Percentiles rank a stretch among this genome's conserved stretches.
phyloP scores from a whole-genome alignment of 225 moss, liverwort and hornwort species.

The Asterella californica region DNA sequence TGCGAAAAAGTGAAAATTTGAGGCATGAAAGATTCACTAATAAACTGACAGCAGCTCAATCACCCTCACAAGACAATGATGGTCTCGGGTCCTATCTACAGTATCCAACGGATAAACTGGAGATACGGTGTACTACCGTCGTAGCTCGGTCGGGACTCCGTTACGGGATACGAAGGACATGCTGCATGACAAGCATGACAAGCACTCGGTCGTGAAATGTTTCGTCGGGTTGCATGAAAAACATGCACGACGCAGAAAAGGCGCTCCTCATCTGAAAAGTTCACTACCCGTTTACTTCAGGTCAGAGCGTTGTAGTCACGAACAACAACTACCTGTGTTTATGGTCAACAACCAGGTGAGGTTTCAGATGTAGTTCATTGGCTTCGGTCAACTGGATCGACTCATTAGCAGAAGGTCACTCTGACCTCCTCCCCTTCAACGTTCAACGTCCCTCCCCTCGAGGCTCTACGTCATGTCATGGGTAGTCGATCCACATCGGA shows the following conservation, averaged over 20 bases:
- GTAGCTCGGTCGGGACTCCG: no score
- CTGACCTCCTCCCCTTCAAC: background rate
- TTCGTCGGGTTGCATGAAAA: no score
- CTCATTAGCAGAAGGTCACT: background rate
- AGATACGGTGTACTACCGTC: no score
- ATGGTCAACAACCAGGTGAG: background rate
- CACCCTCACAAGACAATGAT: background rate
- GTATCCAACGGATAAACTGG: no score
- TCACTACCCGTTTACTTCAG: background rate
- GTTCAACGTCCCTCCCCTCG: no score
- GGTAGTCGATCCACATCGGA: no score
- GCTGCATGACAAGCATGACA: no score
- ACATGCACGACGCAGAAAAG: background rate
- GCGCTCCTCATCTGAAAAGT: background rate
- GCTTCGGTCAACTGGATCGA: background rate
- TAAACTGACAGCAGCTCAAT: background rate
- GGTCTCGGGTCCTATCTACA: no score
- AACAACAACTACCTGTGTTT: no score
- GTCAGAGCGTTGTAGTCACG: background rate
- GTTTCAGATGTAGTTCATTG: background rate
- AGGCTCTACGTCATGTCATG: no score
- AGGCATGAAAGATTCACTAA: background rate
- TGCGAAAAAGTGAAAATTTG: background rate
- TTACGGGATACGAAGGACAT: no score
- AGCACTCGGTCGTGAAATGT: no score